A percentile compares a stretch with the other conserved stretches of the same genome.
Evolutionary conservation across 106 monocot species (phyloP).

Genomic region (Triglochin maritima): DNA sequence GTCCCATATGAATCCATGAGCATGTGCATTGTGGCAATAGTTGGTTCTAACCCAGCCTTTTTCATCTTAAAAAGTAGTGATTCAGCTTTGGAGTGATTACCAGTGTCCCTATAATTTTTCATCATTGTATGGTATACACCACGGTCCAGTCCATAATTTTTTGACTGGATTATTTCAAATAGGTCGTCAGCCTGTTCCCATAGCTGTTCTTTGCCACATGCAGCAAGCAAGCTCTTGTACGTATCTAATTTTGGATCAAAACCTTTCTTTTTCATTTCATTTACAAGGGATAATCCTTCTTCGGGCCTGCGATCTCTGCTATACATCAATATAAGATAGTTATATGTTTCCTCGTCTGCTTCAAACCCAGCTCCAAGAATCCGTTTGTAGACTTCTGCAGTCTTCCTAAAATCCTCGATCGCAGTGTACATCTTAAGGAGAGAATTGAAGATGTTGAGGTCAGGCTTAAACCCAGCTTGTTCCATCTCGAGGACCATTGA

Average conservation of each 20-base stretch:
- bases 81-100: slow-evolving; percentile 72
- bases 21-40: slow-evolving; percentile 94
- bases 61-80: slow-evolving; percentile 65
- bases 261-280: slow-evolving; percentile 61
- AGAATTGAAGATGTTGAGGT: slow-evolving; percentile 60
- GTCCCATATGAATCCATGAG: slow-evolving; percentile 84
- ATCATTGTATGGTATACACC: slow-evolving; percentile 88
- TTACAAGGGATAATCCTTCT: slow-evolving; percentile 72
- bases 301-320: slow-evolving; percentile 77
- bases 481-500: slow-evolving; percentile 77
- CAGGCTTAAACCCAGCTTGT: slow-evolving; percentile 72
- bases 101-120: slow-evolving; percentile 83
- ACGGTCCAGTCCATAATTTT: slow-evolving; percentile 45
- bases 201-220: slow-evolving; percentile 60
- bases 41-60: slow-evolving; percentile 66
- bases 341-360: slow-evolving; percentile 73
- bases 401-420: slow-evolving; percentile 62
- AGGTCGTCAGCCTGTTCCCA: slow-evolving; percentile 85
- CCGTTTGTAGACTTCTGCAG: slow-evolving; percentile 43
- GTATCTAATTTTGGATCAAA: slow-evolving; percentile 73
- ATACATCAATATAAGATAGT: slow-evolving; percentile 71
- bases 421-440: slow-evolving; percentile 76
- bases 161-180: slow-evolving; percentile 47
- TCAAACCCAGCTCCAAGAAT: slow-evolving; percentile 42
- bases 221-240: slow-evolving; percentile 87